Evolutionary conservation across 2,329 filamentous ascomycete species (phyloP), one percentile per base, ranked within the genome.

Genomic region (Pseudopithomyces chartarum): DNA sequence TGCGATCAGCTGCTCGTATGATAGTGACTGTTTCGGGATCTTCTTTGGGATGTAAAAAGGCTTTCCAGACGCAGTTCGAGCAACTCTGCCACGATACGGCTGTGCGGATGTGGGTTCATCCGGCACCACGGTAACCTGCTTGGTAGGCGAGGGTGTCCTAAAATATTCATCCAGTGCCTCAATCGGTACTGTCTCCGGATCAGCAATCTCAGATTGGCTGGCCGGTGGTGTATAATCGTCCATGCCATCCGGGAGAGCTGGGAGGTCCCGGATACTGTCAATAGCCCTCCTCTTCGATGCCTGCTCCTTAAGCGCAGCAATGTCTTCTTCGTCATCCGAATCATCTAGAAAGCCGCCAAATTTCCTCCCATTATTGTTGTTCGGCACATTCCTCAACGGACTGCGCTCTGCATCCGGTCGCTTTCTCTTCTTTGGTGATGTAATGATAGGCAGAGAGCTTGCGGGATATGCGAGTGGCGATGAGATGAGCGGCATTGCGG

Each of bases 1-100:
- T 20, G 89, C 88, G 2, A 90, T 84, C 64, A 92, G 82, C 38
- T 84, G 79, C 67, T 90, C 86, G 67, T 89, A 91, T 0, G 88
- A 80, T 1, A 84, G 70, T 0, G 77, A 70, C 1, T 75, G 73
- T 1, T 74, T 71, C 7, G 77, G 70, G 52, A 80, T 80, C 50
- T 87, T 85, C 65, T 85, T 79, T 43, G 81, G 81, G 43, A 91
- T 80, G 0, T 83, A 79, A 1, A 85, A 73, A 0, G 79, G 79
- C 40, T 80, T 84, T 29, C 90, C 90, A 20, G 81, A 78, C 55
- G 85, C 87, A 17, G 83, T 85, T 26, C 66, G 68, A 12, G 73
- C 71, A 2, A 66, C 54, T 7, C 61, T 42, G 2, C 69, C 69
- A 6, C 39, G 55, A 38, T 59, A 64, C 10, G 63, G 52, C 34